Percentiles rank a stretch among this genome's conserved stretches.
phyloP scores from a whole-genome alignment of 371 early-diverging fungal species.

The Sporodiniella umbellata region DNA sequence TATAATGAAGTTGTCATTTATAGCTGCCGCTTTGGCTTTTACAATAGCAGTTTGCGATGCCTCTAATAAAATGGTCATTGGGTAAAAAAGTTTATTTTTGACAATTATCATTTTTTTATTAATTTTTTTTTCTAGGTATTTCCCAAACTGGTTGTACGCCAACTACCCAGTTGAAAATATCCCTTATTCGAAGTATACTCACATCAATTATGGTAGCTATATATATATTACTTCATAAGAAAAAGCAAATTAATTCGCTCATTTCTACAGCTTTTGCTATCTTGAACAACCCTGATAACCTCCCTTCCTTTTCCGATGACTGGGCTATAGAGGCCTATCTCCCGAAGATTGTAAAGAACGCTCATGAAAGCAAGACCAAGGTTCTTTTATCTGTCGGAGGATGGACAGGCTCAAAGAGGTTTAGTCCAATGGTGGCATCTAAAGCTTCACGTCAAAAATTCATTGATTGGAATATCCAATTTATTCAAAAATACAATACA shows the following conservation, averaged over 20 bases:
- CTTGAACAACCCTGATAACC: slow-evolving; percentile 23
- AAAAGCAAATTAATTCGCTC: too few species aligned
- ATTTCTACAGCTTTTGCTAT: slow-evolving; percentile 39
- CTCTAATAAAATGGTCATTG: slow-evolving; percentile 28
- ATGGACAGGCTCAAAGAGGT: slow-evolving; percentile 71
- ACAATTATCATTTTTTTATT: too few species aligned
- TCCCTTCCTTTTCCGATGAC: slow-evolving; percentile 50
- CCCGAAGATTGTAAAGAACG: slow-evolving; percentile 41
- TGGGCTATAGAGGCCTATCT: slow-evolving; percentile 37
- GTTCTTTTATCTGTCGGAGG: slow-evolving; percentile 75
- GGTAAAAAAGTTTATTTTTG: slow-evolving; percentile 14
- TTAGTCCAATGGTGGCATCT: slow-evolving; percentile 56
- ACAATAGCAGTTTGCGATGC: slow-evolving; percentile 22
- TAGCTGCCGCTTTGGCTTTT: slow-evolving; percentile 17
- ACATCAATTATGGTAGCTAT: slow-evolving; percentile 59
- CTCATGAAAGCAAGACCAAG: slow-evolving; percentile 56
- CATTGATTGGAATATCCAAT: slow-evolving; percentile 53
- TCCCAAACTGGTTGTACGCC: slow-evolving; percentile 58
- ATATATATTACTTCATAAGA: too few species aligned
- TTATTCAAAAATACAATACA: slow-evolving; percentile 39
- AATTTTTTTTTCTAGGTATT: slow-evolving; percentile 39
- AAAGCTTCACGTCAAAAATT: slow-evolving; percentile 42
- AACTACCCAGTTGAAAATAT: slow-evolving; percentile 47
- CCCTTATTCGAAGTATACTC: slow-evolving; percentile 50
- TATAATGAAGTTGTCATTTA: slow-evolving; percentile 15